A percentile compares a stretch with the other conserved stretches of the same genome.
These are phyloP conservation scores for Phylloporus arenicola DNA, from an alignment of 768 basidiomycete species.

Conservation along the genomic window DNA sequence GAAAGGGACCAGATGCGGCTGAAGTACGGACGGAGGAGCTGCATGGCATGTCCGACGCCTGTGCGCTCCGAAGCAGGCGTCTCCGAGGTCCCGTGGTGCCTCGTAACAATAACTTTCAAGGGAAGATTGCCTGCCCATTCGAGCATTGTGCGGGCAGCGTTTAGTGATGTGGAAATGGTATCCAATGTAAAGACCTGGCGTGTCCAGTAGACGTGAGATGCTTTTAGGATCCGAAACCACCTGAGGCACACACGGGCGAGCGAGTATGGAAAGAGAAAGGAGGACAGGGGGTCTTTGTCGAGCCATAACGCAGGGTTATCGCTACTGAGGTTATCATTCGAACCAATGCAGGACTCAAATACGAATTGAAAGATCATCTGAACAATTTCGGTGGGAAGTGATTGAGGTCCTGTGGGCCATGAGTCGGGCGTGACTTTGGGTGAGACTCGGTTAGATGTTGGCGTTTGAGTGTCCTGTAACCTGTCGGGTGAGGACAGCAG, in stretches of 20 bases:
- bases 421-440: background rate
- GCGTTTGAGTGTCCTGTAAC: background rate
- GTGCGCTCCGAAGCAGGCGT: background rate
- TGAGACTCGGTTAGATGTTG: background rate
- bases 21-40: conserved; percentile 5
- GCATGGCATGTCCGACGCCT: background rate
- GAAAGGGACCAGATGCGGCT: conserved; percentile 5
- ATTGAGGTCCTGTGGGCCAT: background rate
- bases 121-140: conserved; percentile 1
- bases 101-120: conserved; percentile 7
- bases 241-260: conserved; percentile 5
- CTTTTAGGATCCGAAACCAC: conserved; percentile 6
- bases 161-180: background rate
- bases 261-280: conserved; percentile 11
- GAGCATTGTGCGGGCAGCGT: background rate
- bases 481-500: background rate
- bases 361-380: conserved; percentile 7
- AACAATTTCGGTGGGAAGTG: conserved; percentile 9
- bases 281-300: conserved; percentile 2
- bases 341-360: conserved; percentile 3
- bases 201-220: conserved; percentile 7
- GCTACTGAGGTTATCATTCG: background rate
- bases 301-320: background rate
- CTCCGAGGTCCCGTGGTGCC: background rate
- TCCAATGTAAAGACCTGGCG: conserved; percentile 6